These are phyloP conservation scores for Gracilaria vermiculophylla DNA, from an alignment of 23 red algal species.

Conservation along the genomic window DNA sequence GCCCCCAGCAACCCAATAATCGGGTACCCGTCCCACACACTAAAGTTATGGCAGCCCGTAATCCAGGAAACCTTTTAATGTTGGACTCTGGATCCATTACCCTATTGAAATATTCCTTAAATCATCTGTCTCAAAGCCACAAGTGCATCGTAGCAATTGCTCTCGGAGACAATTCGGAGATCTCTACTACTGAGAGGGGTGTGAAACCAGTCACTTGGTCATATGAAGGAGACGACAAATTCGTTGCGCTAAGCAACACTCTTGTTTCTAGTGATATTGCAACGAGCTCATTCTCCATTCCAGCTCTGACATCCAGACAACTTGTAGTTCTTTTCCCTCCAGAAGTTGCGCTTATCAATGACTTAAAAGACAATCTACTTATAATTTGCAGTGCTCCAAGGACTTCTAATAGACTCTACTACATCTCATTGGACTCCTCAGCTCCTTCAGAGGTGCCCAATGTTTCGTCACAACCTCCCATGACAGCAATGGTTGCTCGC, in stretches of 20 bases:
- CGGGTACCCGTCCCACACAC: background rate
- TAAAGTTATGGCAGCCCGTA: background rate
- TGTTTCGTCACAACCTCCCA: background rate
- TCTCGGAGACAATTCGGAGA: conserved; percentile 20
- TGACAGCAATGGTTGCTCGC: background rate
- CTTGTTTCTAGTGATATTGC: conserved; percentile 1
- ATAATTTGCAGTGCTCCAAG: background rate
- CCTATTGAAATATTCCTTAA: background rate
- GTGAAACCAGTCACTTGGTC: background rate
- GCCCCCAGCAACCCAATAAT: background rate
- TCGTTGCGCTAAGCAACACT: conserved; percentile 4
- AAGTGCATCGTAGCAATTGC: background rate
- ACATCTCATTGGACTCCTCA: background rate
- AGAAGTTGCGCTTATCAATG: conserved; percentile 6
- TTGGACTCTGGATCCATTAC: conserved; percentile 39
- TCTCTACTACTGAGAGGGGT: conserved; percentile 9
- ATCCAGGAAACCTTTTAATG: background rate
- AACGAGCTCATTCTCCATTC: conserved; percentile 28
- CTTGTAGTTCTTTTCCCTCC: conserved; percentile 7
- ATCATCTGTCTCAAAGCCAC: background rate
- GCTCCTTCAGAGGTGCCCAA: background rate
- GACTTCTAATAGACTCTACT: conserved; percentile 25
- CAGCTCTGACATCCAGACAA: conserved; percentile 21
- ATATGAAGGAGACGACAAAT: background rate
- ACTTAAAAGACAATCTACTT: background rate